Evolutionary conservation across 176 grass and related monocot genomes (phyloP).

Genomic region (Musa beccarii): DNA sequence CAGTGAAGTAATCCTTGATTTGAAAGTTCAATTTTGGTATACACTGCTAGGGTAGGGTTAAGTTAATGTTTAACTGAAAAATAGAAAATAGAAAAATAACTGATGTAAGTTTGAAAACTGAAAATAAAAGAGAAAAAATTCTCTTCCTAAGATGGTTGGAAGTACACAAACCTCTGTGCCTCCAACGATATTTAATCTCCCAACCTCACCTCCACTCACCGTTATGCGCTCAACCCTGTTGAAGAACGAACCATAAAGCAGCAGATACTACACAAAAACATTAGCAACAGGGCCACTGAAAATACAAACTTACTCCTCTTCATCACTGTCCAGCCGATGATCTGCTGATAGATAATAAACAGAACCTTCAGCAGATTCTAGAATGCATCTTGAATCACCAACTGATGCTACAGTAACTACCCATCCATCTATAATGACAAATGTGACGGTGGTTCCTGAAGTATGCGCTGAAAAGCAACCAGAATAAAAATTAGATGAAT

Average conservation of each 20-base stretch:
- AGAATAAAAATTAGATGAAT: not conserved
- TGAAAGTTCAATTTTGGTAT: not conserved
- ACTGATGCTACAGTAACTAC: slow-evolving; percentile 75
- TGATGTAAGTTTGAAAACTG: not conserved
- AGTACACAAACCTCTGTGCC: slow-evolving; percentile 67
- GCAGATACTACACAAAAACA: not conserved
- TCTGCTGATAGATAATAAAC: slow-evolving; percentile 72
- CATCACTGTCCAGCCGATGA: slow-evolving; percentile 68
- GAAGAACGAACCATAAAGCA: not conserved
- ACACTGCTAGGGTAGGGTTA: not conserved
- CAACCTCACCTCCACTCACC: slow-evolving; percentile 71
- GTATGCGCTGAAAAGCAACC: slow-evolving; percentile 42
- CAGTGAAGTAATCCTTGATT: not conserved
- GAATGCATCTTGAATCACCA: slow-evolving; percentile 70
- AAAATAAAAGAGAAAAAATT: not conserved
- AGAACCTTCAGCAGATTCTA: slow-evolving; percentile 63
- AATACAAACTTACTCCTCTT: slow-evolving; percentile 61
- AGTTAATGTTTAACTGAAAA: not conserved
- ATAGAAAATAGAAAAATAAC: not conserved
- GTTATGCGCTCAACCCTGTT: slow-evolving; percentile 75
- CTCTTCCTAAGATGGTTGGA: not conserved
- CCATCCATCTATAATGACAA: slow-evolving; percentile 78
- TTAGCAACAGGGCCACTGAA: slow-evolving; percentile 5
- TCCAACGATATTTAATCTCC: slow-evolving; percentile 75
- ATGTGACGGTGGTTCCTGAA: slow-evolving; percentile 81